A percentile compares a stretch with the other conserved stretches of the same genome.
Evolutionary conservation across 2,329 filamentous ascomycete genomes (phyloP).

Genomic region (Neofusicoccum sp.): DNA sequence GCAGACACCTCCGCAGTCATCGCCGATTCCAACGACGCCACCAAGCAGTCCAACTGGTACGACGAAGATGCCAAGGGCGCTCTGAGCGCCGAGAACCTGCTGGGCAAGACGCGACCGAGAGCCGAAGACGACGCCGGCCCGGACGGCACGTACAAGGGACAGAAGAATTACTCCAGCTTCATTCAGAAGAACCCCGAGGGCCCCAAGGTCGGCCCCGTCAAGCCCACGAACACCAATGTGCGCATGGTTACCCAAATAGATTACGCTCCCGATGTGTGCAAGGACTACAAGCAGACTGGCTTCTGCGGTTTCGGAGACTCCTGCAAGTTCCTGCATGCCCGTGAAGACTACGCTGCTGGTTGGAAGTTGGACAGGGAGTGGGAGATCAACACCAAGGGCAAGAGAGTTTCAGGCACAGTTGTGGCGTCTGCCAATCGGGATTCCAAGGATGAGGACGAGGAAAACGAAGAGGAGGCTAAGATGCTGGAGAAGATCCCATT

Average conservation of each 20-base stretch:
- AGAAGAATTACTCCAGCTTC: conserved; percentile 61
- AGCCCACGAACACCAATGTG: conserved; percentile 77
- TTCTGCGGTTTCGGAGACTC: conserved; percentile 71
- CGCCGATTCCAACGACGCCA: conserved; percentile 76
- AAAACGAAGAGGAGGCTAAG: conserved; percentile 63
- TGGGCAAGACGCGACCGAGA: conserved; percentile 54
- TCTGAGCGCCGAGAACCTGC: conserved; percentile 54
- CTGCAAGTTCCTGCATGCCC: conserved; percentile 77
- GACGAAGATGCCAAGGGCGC: conserved; percentile 64
- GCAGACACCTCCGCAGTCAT: conserved; percentile 64
- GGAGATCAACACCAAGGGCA: conserved; percentile 74
- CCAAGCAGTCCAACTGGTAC: conserved; percentile 85
- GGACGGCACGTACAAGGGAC: conserved; percentile 73
- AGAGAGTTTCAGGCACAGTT: conserved; percentile 50
- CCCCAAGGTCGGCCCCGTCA: conserved; percentile 77
- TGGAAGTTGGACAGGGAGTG: conserved; percentile 96
- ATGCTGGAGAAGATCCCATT: conserved; percentile 84
- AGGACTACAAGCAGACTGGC: conserved; percentile 78
- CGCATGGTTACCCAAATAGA: conserved; percentile 88
- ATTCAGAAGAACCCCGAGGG: conserved; percentile 80
- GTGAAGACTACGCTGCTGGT: conserved; percentile 81
- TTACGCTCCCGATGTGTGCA: conserved; percentile 90
- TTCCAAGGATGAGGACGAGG: conserved; percentile 43
- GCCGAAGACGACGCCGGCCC: background rate
- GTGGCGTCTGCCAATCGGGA: conserved; percentile 59